Base-by-base conservation (phyloP, 2,329 filamentous ascomycete species). In the Penicillium thymicola region DNA sequence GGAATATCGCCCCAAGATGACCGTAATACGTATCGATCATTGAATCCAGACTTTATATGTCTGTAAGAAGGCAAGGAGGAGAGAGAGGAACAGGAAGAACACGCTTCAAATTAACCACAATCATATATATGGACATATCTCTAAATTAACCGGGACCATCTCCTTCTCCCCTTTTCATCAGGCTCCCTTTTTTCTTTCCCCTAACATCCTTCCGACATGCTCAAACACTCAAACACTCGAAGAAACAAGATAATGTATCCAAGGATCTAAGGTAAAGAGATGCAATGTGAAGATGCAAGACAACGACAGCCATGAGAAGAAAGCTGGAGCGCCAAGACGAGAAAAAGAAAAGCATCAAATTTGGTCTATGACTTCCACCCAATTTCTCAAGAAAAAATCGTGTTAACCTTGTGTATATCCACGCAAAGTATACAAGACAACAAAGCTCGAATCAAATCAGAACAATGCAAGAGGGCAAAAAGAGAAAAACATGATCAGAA, bases 81-180 rank as follows among this genome's bases (percentile, higher is more conserved):
- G 2, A 28, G 21, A 34, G 14, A 34, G 3, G 14, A 28, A 25
- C 41, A 38, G 25, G 25, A 53, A 30, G 42, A 56, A 42, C 23
- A 56, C 42, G 36, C 49, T 56, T 47, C 36, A 56, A 36, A 56
- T 55, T 42, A 43, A 34, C 7, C 36, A 45, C 43, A 52, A 52
- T 51, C 27, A 54, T 41, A 46, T 56, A 42, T 28, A 47, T 23
- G 27, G 42, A 59, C 54, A 51, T 52, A 38, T 47, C 52, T 55
- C 48, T 46, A 52, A 21, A 28, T 36, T 42, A 36, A 50, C 43
- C 42, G 21, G 14, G 40, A 48, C 34, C 44, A 18, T 49, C 36
- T 42, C 38, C 25, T 53, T 54, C 28, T 42, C 52, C 47, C 37
- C 28, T 50, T 50, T 46, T 43, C 38, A 51, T 54, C 28, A 27